Percentiles rank a stretch among this genome's conserved stretches.
Evolutionary conservation across 2,329 filamentous ascomycete genomes (phyloP).

Genomic region (Hirsutella rhossiliensis): DNA sequence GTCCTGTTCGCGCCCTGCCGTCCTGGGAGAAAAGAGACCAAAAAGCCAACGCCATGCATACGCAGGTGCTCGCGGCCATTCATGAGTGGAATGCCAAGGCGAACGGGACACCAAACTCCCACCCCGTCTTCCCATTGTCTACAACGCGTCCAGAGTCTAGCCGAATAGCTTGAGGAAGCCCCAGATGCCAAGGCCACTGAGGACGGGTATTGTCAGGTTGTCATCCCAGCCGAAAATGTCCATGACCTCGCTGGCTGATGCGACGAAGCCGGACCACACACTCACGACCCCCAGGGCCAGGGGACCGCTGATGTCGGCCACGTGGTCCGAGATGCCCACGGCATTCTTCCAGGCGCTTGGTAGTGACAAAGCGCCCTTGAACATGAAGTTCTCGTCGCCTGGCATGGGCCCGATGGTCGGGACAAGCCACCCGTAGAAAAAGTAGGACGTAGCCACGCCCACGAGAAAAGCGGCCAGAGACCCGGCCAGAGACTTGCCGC

Average conservation of each 20-base stretch:
- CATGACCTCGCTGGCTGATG: conserved; percentile 78
- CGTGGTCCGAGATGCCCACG: conserved; percentile 46
- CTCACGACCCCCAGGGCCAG: conserved; percentile 71
- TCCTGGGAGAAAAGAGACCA: too few relatives aligned
- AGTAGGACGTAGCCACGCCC: conserved; percentile 68
- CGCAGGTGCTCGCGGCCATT: too few relatives aligned
- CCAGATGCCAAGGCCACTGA: conserved; percentile 83
- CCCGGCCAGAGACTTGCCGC: conserved; percentile 85
- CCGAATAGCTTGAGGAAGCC: conserved; percentile 83
- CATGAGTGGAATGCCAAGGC: too few relatives aligned
- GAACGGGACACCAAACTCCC: too few relatives aligned
- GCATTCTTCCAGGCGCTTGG: conserved; percentile 45
- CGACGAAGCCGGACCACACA: conserved; percentile 77
- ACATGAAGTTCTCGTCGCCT: conserved; percentile 64
- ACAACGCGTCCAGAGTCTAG: conserved; percentile 15
- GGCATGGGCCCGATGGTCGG: conserved; percentile 54
- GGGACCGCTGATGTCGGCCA: conserved; percentile 54
- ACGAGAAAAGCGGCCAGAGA: conserved; percentile 73
- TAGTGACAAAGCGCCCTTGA: conserved; percentile 62
- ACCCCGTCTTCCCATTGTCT: too few relatives aligned
- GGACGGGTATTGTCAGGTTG: conserved; percentile 88
- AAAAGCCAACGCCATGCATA: too few relatives aligned
- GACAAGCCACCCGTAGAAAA: conserved; percentile 82
- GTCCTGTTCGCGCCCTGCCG: too few relatives aligned
- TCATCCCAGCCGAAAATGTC: conserved; percentile 94